Evolutionary conservation across 2,329 filamentous ascomycete genomes (phyloP).

Genomic region (Calcarisporium arbuscula): DNA sequence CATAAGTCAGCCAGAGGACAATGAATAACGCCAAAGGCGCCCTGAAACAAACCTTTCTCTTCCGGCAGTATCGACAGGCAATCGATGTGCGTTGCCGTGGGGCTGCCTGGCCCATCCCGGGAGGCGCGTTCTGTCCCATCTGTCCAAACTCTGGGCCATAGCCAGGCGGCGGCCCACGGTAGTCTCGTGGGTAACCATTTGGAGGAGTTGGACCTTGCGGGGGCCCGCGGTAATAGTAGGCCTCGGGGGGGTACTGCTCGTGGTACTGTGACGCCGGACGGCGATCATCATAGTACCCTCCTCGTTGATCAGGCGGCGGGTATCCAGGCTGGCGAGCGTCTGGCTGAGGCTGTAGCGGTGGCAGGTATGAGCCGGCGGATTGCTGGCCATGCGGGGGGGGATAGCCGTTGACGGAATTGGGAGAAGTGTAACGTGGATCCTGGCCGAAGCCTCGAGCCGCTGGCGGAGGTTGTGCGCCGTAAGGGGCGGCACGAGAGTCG

Average conservation of each 20-base stretch:
- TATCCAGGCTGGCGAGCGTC: conserved; percentile 29
- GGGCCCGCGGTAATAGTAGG: conserved; percentile 27
- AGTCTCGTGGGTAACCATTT: conserved; percentile 19
- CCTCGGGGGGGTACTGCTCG: conserved; percentile 26
- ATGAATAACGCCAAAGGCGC: background rate
- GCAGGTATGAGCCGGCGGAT: conserved; percentile 22
- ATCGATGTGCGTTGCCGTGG: conserved; percentile 54
- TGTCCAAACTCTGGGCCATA: conserved; percentile 29
- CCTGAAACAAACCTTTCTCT: conserved; percentile 44
- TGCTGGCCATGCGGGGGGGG: conserved; percentile 30
- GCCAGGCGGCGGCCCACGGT: conserved; percentile 21
- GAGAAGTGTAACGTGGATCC: conserved; percentile 36
- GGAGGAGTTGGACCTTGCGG: conserved; percentile 24
- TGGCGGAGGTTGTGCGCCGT: conserved; percentile 23
- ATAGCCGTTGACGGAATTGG: conserved; percentile 40
- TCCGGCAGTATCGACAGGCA: conserved; percentile 54
- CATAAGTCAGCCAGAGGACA: conserved; percentile 7
- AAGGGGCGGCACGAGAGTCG: conserved; percentile 32
- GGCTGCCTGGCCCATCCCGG: conserved; percentile 43
- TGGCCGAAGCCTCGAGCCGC: conserved; percentile 25
- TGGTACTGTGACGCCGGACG: conserved; percentile 26
- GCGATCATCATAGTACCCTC: conserved; percentile 29
- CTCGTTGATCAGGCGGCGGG: conserved; percentile 32
- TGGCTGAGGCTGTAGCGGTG: conserved; percentile 30
- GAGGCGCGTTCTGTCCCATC: conserved; percentile 24